Base-by-base conservation (phyloP, 805 yeast species). In the Brettanomyces custersianus region DNA sequence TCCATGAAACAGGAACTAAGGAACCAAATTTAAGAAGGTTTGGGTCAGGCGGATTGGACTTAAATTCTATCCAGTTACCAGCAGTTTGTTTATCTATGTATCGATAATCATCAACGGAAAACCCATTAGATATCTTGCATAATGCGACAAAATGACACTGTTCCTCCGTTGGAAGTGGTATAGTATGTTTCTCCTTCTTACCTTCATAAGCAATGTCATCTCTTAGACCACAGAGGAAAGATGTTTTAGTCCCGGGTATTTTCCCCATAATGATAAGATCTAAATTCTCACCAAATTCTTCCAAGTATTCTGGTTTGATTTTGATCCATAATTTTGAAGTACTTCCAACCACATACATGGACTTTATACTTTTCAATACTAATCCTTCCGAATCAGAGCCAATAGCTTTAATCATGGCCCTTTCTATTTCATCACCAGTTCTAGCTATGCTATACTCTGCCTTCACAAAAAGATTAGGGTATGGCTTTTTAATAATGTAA, bases 241-340 rank as follows among this genome's bases (percentile, higher is more conserved):
- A 69, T 19, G 77, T 69, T 33, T 90, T 90, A 17, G 71, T 67
- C 0, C 85, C 86, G 13, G 77, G 76, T 38, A 73, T 77, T 37
- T 77, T 80, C 0, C 96, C 98, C 39, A 88, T 77, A 0, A 90
- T 72, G 3, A 77, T 63, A 33, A 87, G 54, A 55, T 90, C 97
- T 42, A 87, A 62, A 48, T 83, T 82, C 43, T 87, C 95, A 8
- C 95, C 95, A 55, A 82, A 81, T 40, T 80, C 85, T 37, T 77
- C 80, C 36, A 87, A 62, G 51, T 87, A 88, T 46, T 88, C 96
- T 0, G 97, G 97, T 54, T 90, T 90, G 2, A 90, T 72, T 50
- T 90, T 90, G 12, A 86, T 63, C 95, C 96, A 90, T n/a, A 38
- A 36, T 13, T 69, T 71, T 29, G 68, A 66, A 34, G 86, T 60